A percentile compares a stretch with the other conserved stretches of the same genome.
phyloP scores from a whole-genome alignment of 495 filamentous ascomycete genomes.

The Penicillium ucsense region DNA sequence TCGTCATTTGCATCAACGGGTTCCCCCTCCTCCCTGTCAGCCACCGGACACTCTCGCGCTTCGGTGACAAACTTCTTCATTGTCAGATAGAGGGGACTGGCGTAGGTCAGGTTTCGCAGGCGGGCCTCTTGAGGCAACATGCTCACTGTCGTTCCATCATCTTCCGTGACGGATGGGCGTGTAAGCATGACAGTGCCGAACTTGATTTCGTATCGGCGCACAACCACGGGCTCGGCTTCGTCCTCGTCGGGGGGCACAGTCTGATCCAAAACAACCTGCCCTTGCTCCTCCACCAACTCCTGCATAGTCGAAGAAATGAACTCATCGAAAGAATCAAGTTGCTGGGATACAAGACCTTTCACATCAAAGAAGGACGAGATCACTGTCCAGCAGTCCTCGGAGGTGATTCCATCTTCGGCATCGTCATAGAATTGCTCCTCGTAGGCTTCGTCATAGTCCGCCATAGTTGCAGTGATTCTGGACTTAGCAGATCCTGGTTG shows the following conservation, averaged over 20 bases:
- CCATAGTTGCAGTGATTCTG: slow-evolving; percentile 30
- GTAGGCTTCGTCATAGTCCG: slow-evolving; percentile 42
- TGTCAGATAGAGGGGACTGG: slow-evolving; percentile 76
- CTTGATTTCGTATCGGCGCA: slow-evolving; percentile 86
- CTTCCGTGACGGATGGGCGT: slow-evolving; percentile 80
- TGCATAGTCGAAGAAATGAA: slow-evolving; percentile 89
- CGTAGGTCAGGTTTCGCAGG: slow-evolving; percentile 89
- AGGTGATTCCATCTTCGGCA: slow-evolving; percentile 58
- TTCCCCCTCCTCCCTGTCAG: slow-evolving; percentile 41
- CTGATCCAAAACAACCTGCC: slow-evolving; percentile 79
- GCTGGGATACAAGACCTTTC: slow-evolving; percentile 94
- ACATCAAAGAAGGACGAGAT: slow-evolving; percentile 92
- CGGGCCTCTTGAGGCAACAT: slow-evolving; percentile 89
- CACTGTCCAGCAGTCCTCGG: slow-evolving; percentile 96
- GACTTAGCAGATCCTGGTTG: background rate
- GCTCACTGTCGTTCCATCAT: slow-evolving; percentile 71
- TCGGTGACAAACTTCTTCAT: slow-evolving; percentile 72
- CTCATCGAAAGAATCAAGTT: slow-evolving; percentile 96
- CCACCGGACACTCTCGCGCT: slow-evolving; percentile 63
- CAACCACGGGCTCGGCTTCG: slow-evolving; percentile 60
- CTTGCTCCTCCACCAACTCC: slow-evolving; percentile 82
- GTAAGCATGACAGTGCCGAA: slow-evolving; percentile 80
- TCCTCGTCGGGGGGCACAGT: slow-evolving; percentile 61
- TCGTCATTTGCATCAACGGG: slow-evolving; percentile 35
- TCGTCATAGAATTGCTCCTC: slow-evolving; percentile 50